phyloP scores from a whole-genome alignment of 1,284 basidiomycete genomes.

The Ganoderma lingzhi region DNA sequence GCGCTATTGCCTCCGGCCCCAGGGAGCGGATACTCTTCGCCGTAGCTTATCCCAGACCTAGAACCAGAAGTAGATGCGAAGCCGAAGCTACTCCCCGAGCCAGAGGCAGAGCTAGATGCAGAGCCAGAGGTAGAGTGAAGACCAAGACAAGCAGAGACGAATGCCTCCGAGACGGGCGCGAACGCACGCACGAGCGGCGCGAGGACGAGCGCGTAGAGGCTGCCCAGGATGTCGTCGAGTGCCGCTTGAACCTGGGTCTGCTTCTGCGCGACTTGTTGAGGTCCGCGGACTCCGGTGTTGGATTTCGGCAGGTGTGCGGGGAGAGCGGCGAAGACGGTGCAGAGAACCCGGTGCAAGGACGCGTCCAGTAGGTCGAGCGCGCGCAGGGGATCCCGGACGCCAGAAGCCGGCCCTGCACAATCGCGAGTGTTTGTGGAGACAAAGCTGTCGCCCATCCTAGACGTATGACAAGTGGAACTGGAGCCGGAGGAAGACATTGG shows the following conservation, averaged over 20 bases:
- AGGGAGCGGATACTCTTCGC: background rate
- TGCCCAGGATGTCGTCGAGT: slow-evolving; percentile 35
- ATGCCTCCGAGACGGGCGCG: slow-evolving; percentile 30
- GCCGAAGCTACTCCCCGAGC: background rate
- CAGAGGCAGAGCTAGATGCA: slow-evolving; percentile 1
- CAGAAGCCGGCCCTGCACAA: background rate
- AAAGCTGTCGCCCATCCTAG: too few species aligned
- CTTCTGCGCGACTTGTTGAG: background rate
- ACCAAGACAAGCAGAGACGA: slow-evolving; percentile 27
- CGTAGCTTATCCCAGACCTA: background rate
- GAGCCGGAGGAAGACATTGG: too few species aligned
- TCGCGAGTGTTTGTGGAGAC: background rate
- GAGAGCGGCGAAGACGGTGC: slow-evolving; percentile 27
- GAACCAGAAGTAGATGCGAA: background rate
- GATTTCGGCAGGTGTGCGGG: background rate
- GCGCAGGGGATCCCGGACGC: slow-evolving; percentile 6
- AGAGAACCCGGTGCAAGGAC: slow-evolving; percentile 31
- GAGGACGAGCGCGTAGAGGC: slow-evolving; percentile 34
- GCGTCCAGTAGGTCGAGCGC: slow-evolving; percentile 26
- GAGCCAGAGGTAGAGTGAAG: slow-evolving; percentile 7
- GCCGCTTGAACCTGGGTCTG: background rate
- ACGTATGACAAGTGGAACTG: background rate
- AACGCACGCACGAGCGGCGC: slow-evolving; percentile 38
- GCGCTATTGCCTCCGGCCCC: background rate
- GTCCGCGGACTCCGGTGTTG: background rate